Percentiles rank a stretch among this genome's conserved stretches.
phyloP scores from a whole-genome alignment of 495 filamentous ascomycete genomes.

The Hypoxylon perforatum region DNA sequence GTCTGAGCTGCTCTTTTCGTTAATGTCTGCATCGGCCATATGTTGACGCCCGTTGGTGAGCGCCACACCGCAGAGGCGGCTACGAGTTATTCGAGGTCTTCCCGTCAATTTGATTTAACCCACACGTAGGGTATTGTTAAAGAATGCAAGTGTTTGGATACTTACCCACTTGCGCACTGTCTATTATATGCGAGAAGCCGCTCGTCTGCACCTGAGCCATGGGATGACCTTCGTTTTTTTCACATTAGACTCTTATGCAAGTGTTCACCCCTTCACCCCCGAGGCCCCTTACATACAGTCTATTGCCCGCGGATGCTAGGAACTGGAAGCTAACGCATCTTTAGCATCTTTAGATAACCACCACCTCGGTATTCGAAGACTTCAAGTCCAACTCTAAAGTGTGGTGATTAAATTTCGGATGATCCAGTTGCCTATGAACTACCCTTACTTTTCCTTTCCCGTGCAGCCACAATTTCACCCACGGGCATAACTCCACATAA shows the following conservation, averaged over 20 bases:
- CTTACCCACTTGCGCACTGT: conserved; percentile 11
- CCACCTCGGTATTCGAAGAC: conserved; percentile 19
- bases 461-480: conserved; percentile 19
- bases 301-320: too few relatives aligned
- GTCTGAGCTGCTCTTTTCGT: too few relatives aligned
- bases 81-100: background rate
- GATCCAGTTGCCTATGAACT: background rate
- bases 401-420: background rate
- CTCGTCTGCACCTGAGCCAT: conserved; percentile 2
- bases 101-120: too few relatives aligned
- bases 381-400: conserved; percentile 11
- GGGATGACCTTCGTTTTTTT: background rate
- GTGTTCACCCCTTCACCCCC: too few relatives aligned
- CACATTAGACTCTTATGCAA: background rate
- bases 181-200: conserved; percentile 27
- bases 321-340: too few relatives aligned
- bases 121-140: conserved; percentile 2
- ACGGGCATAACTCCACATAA: background rate
- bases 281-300: too few relatives aligned
- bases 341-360: too few relatives aligned
- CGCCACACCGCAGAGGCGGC: background rate
- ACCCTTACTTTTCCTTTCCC: conserved; percentile 17
- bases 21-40: background rate
- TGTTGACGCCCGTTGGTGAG: conserved; percentile 15
- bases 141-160: conserved; percentile 3